Conservation (phyloP, 169 alveolate species). For the Cyclospora cayetanensis region DNA sequence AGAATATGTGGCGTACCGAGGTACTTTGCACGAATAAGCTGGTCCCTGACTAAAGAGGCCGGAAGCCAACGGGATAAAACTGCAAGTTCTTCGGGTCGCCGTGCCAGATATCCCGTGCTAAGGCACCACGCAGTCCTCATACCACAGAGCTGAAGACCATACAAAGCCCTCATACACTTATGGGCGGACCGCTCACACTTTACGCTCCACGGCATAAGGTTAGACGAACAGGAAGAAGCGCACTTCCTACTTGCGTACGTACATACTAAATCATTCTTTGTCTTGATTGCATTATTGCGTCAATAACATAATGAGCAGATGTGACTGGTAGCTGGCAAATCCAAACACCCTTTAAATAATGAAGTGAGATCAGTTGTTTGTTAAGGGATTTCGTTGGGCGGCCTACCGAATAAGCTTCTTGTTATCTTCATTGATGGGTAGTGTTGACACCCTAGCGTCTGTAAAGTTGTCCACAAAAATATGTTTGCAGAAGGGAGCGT, state of each 20-base stretch:
- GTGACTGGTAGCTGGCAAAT: too few species aligned
- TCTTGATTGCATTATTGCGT: too few species aligned
- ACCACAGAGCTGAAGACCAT: background rate
- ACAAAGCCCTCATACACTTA: background rate
- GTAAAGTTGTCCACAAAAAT: conserved; percentile 95
- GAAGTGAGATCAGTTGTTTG: too few species aligned
- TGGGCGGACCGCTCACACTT: background rate
- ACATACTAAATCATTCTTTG: too few species aligned
- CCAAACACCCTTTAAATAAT: too few species aligned
- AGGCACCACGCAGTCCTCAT: background rate
- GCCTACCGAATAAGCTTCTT: conserved; percentile 82
- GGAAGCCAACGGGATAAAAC: conserved; percentile 96
- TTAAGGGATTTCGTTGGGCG: background rate
- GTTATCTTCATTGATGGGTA: conserved; percentile 92
- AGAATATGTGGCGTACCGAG: conserved; percentile 71
- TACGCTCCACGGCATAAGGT: background rate
- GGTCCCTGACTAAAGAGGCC: conserved; percentile 78
- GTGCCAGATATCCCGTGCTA: conserved; percentile 93
- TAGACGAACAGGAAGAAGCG: too few species aligned
- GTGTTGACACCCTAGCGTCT: conserved; percentile 86
- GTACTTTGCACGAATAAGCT: conserved; percentile 86
- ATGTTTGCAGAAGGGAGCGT: conserved; percentile 99
- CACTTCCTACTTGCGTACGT: too few species aligned
- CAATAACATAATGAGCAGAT: too few species aligned
- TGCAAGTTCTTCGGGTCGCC: conserved; percentile 97